Base-by-base conservation (phyloP, 768 basidiomycete species). In the Lentinula boryana region DNA sequence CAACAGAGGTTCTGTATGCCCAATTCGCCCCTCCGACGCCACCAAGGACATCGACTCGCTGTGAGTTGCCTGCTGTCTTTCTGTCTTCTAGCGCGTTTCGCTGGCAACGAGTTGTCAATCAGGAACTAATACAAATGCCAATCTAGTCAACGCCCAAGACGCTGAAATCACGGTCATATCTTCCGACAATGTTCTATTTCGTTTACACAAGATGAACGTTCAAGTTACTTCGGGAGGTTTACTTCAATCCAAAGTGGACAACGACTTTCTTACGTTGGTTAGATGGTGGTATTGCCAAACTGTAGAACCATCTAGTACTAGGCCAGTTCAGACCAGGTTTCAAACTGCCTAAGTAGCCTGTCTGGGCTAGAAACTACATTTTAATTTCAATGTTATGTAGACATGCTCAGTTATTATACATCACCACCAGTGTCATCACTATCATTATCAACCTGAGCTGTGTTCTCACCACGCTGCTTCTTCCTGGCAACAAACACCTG, bases 81-180 rank as follows among this genome's bases (percentile, higher is more conserved):
- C 35, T 48, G 18, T 21, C 18, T 21, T 48, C 9, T 48, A 5
- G 16, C 46, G 18, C 46, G 13, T n/a, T n/a, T n/a, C n/a, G n/a
- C n/a, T n/a, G n/a, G n/a, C 16, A n/a, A 13, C 16, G 13, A 15
- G 5, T 43, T 18, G 41, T n/a, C 16, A 15, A 43, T 15, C 2
- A 21, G 18, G 4, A 40, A 54, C 36, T 54, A 1, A n/a, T 36
- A 38, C 13, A 4, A 15, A 27, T 31, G 10, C 4, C 43, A 31
- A 18, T 21, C 2, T 16, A 56, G 55, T 56, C 27, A 56, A 56
- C 40, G 38, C 55, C 12, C 55, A 56, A 23, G 55, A 56, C 27
- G 55, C 55, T 23, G 55, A 56, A 43, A 56, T 56, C 36, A 56
- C 55, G 12, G 55, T 56, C 16, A n/a, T 56, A 16, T 56, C 55